Conservation (phyloP, 345 rosid species). For the Psidium guajava region DNA sequence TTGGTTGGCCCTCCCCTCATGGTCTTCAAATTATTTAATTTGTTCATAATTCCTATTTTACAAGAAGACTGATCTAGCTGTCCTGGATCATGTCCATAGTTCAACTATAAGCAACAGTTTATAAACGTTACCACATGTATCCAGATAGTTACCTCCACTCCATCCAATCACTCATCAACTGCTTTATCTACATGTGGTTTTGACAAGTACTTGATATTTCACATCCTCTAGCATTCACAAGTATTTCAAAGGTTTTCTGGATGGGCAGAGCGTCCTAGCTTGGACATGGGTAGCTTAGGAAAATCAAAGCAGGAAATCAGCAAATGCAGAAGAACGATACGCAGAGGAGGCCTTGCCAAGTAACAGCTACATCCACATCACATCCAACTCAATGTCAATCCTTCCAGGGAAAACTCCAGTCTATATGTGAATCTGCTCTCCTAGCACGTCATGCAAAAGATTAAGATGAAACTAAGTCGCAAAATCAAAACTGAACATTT, state of each 20-base stretch:
- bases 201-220: background rate
- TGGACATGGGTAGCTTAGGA: background rate
- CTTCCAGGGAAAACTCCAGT: background rate
- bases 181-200: background rate
- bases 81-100: background rate
- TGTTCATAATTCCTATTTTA: background rate
- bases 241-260: background rate
- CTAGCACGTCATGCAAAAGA: background rate
- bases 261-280: background rate
- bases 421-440: background rate
- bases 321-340: background rate
- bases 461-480: accelerated
- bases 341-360: background rate
- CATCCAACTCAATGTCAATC: background rate
- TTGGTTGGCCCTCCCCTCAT: background rate
- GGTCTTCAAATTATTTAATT: background rate
- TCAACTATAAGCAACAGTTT: background rate
- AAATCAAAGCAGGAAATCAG: background rate
- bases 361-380: background rate
- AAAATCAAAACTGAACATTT: background rate
- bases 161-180: background rate
- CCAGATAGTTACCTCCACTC: background rate
- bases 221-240: background rate
- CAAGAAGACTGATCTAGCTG: background rate
- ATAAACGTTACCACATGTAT: background rate